Conservation (phyloP, 768 basidiomycete genomes). For the Trametes elegans region DNA sequence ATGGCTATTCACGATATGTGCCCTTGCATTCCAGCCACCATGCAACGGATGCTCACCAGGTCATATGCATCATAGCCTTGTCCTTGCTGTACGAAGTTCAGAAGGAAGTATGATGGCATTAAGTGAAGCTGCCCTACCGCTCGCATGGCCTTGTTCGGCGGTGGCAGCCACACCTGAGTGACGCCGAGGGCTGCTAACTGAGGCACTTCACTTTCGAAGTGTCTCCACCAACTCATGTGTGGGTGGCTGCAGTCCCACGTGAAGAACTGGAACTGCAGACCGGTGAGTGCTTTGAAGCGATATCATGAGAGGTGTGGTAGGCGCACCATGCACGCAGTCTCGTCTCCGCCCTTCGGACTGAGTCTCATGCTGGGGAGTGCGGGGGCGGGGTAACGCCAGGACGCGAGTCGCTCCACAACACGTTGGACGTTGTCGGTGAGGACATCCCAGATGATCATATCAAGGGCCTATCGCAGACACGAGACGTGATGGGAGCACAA, state of each 20-base stretch:
- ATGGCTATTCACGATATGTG: neutral
- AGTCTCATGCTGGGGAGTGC: conserved; percentile 62
- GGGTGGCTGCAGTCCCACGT: conserved; percentile 70
- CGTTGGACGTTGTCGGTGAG: conserved; percentile 5
- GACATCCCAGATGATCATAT: conserved; percentile 14
- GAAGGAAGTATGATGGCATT: neutral
- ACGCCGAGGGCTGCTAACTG: conserved; percentile 63
- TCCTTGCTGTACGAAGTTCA: conserved; percentile 45
- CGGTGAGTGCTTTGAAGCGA: neutral
- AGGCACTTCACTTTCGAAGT: conserved; percentile 66
- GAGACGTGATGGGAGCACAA: neutral
- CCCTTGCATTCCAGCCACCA: neutral
- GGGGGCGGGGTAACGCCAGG: conserved; percentile 28
- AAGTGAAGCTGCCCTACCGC: conserved; percentile 38
- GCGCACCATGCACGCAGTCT: conserved; percentile 70
- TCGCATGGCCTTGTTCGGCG: conserved; percentile 74
- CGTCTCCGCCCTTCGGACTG: conserved; percentile 43
- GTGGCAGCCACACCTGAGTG: conserved; percentile 83
- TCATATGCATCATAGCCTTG: conserved; percentile 88
- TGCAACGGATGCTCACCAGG: conserved; percentile 46
- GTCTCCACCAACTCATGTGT: conserved; percentile 76
- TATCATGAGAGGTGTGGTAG: no score
- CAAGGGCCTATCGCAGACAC: neutral
- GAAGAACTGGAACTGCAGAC: conserved; percentile 71
- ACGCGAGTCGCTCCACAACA: conserved; percentile 12